phyloP scores from a whole-genome alignment of 257 asterid species.

The Nicotiana undulata region DNA sequence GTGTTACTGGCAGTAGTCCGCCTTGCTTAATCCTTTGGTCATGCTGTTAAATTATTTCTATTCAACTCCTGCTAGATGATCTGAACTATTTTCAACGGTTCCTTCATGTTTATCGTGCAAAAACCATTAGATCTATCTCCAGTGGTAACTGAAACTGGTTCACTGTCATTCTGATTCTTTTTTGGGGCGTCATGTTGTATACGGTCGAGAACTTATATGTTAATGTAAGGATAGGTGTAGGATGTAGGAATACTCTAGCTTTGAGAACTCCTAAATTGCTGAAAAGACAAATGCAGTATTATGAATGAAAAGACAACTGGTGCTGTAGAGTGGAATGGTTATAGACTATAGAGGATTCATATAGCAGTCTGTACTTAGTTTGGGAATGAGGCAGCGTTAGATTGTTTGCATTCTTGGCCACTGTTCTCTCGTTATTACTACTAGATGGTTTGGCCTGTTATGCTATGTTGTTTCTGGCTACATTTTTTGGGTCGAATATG shows the following conservation, averaged over 20 bases:
- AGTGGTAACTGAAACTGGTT: background rate
- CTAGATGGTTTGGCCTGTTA: background rate
- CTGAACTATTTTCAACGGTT: background rate
- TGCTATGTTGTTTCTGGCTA: background rate
- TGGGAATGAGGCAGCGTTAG: background rate
- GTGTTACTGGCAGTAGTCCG: too few relatives aligned
- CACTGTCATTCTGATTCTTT: background rate
- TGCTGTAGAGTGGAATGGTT: background rate
- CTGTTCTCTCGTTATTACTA: background rate
- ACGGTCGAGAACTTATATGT: background rate
- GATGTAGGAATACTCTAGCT: background rate
- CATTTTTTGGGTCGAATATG: background rate
- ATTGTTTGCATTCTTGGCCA: background rate
- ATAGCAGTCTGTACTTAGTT: background rate
- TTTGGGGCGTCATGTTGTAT: background rate
- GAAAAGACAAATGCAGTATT: background rate
- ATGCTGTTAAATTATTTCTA: background rate
- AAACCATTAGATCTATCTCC: background rate
- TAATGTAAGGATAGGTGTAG: background rate
- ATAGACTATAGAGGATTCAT: background rate
- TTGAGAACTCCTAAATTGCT: background rate
- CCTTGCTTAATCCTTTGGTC: background rate
- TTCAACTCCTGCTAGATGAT: background rate
- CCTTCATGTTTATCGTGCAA: background rate
- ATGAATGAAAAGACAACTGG: background rate